Base-by-base conservation (phyloP, 1,139 yeast genomes). In the Nakaseomyces nivariensis region DNA sequence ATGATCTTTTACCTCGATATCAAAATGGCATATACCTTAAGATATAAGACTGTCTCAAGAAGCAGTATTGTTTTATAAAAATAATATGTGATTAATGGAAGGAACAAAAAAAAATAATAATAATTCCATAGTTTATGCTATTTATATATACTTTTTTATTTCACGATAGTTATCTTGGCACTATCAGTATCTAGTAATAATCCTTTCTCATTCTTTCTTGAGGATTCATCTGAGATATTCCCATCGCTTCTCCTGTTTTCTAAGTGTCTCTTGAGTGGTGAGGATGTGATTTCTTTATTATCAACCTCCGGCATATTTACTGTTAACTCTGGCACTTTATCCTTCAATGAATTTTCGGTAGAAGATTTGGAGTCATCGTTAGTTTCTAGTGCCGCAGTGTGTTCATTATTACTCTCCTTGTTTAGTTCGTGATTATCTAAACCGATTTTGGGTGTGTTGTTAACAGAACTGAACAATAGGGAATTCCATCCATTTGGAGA, bases 401-500 rank as follows among this genome's bases (percentile, higher is more conserved):
- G 46, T 8, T 40, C 50, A 31, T 45, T 43, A 5, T 33, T 45
- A 3, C 45, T 49, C 36, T n/a, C 36, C 8, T 13, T 45, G 6
- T 46, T 31, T 5, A 34, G 17, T 29, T 37, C 34, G 25, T 29
- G 5, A 9, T 24, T 25, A 11, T 41, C 44, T 7, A 41, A 8
- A n/a, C 51, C 49, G 10, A 58, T 46, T 9, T 64, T 66, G 4
- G 68, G 69, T 8, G 69, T 64, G 48, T 65, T 65, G 43, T 59
- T 63, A 3, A 61, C 65, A 0, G 90, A 83, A 51, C 86, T 79
- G 61, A 84, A 83, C 58, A 83, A 90, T 41, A 84, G 84, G 66
- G 82, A 78, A 61, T 82, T 84, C 89, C 90, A 82, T 52, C 82
- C 76, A 10, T 90, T 88, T 1, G 92, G 89, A 1, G 87, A 80